These are phyloP conservation scores for Litsea cubeba DNA, from an alignment of 164 flowering plant species.

Conservation along the genomic window DNA sequence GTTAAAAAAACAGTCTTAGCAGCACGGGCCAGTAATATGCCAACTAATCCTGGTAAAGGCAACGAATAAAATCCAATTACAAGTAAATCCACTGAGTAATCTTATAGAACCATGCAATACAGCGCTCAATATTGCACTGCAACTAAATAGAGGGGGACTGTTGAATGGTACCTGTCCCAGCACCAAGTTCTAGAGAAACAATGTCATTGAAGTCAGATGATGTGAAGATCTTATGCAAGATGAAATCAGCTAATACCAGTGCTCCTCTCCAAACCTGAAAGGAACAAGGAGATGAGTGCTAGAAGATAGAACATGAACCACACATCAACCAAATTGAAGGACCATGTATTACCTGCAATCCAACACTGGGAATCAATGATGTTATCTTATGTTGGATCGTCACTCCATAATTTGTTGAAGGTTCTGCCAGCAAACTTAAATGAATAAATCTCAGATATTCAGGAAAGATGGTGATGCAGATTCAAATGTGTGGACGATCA, in stretches of 20 bases:
- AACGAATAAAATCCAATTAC: conserved; percentile 13
- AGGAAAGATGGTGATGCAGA: neutral
- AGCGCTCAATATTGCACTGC: neutral
- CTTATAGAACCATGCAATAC: neutral
- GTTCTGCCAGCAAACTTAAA: conserved; percentile 28
- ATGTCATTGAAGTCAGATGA: conserved; percentile 54
- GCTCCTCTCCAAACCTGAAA: conserved; percentile 89
- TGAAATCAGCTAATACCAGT: conserved; percentile 66
- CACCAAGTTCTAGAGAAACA: conserved; percentile 75
- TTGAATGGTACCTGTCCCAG: conserved; percentile 78
- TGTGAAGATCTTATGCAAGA: conserved; percentile 60
- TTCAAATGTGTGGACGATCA: no score
- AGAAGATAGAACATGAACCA: neutral
- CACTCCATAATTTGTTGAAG: conserved; percentile 22
- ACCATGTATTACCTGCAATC: conserved; percentile 64
- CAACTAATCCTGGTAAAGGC: conserved; percentile 67
- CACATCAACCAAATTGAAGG: neutral
- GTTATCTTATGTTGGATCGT: conserved; percentile 73
- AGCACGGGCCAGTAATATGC: conserved; percentile 70
- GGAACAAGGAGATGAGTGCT: neutral
- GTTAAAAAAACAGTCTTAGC: conserved; percentile 75
- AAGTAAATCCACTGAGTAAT: neutral
- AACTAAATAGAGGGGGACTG: neutral
- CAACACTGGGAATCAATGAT: conserved; percentile 79
- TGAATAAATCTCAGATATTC: neutral